Base-by-base conservation (phyloP, 345 rosid species). In the Brassica juncea region DNA sequence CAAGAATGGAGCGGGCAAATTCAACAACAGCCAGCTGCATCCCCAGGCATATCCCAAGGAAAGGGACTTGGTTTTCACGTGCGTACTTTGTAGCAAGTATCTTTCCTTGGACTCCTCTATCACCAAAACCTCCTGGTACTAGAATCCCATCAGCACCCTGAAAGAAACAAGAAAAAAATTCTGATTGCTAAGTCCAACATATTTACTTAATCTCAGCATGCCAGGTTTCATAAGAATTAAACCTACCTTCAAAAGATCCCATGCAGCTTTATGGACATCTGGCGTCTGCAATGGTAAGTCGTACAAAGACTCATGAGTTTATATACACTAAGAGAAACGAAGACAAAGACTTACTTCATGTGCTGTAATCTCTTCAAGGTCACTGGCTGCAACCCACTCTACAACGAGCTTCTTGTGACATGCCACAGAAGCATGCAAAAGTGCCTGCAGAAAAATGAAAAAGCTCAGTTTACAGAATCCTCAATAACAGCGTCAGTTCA, bases 71-170 rank as follows among this genome's bases (percentile, higher is more conserved):
- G 54, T 85, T 87, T 71, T 90, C 95, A 14, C 97, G 94, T 60
- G 97, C 92, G 74, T 87, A 89, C 76, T 89, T 88, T 21, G 92
- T 88, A 32, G 97, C 95, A 68, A 92, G 89, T 79, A 90, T 92
- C 81, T 90, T 92, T 34, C 97, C 97, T 80, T 88, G 89, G 44
- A 92, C 95, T 69, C 97, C 97, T 82, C 94, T 83, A 75, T 90
- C 93, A 75, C 97, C 97, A 87, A 92, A 92, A 58, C 97, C 97
- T 70, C 95, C 97, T 9, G 97, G 97, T 65, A 92, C 97, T 55
- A 92, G 83, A 79, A 89, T 68, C 52, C 95, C 94, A 80, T 88
- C 88, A 67, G 95, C 88, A 72, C 88, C 91, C 93, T 92, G 84
- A 72, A 83, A 64, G 84, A 72, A 83, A 64, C 58, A 15, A 23